Conservation (phyloP, 164 flowering plant species). For the Sedum album region DNA sequence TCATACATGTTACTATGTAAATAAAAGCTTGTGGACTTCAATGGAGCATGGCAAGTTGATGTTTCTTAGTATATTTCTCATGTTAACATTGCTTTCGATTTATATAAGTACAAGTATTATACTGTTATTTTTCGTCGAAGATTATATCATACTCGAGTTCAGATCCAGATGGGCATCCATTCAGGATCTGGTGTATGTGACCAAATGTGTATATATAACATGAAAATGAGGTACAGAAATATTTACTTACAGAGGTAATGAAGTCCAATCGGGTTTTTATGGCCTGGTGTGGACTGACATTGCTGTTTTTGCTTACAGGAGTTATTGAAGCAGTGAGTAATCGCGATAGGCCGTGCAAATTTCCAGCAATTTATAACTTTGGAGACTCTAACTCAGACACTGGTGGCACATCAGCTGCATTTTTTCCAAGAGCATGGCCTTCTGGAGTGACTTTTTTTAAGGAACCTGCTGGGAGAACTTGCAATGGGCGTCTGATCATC, state of each 20-base stretch:
- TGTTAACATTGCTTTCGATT: background rate
- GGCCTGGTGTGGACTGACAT: background rate
- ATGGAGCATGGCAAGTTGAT: too few relatives aligned
- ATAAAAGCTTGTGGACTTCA: too few relatives aligned
- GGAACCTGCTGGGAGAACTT: constrained; percentile 11
- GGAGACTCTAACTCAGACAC: constrained; percentile 12
- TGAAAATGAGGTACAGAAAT: background rate
- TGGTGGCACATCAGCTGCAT: constrained; percentile 9
- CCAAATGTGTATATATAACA: background rate
- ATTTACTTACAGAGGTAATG: background rate
- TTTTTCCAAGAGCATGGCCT: constrained; percentile 12
- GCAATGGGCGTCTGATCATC: constrained; percentile 12
- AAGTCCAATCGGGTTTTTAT: background rate
- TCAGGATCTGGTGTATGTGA: background rate
- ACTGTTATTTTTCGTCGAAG: background rate
- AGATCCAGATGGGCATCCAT: constrained; percentile 1
- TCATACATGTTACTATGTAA: background rate
- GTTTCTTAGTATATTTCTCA: too few relatives aligned
- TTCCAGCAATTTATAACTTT: constrained; percentile 13
- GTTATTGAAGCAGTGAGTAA: background rate
- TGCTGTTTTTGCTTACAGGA: background rate
- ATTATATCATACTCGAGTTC: background rate
- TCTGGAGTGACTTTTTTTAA: constrained; percentile 12
- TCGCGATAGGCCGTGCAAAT: background rate
- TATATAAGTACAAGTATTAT: background rate